phyloP scores from a whole-genome alignment of 2,329 filamentous ascomycete species.

The Elsinoe necatrix region DNA sequence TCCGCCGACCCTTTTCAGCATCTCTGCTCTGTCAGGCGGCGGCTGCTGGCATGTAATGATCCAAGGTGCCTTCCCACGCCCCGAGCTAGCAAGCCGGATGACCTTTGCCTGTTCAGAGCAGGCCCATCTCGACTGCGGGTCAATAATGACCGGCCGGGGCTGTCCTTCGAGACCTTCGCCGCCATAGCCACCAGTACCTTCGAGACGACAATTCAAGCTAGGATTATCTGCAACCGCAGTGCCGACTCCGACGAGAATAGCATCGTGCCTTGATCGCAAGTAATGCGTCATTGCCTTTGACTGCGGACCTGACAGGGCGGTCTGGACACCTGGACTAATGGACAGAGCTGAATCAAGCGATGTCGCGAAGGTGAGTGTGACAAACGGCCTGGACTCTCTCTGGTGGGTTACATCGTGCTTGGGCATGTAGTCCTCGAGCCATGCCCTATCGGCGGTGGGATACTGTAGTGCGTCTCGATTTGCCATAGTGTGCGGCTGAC shows the following conservation, averaged over 20 bases:
- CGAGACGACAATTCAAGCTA: constrained; percentile 70
- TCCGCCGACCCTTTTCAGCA: constrained; percentile 23
- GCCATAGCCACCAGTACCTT: constrained; percentile 50
- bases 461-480: constrained; percentile 27
- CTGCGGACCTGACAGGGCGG: constrained; percentile 68
- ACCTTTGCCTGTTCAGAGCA: constrained; percentile 52
- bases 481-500: constrained; percentile 16
- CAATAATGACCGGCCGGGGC: constrained; percentile 73
- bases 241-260: constrained; percentile 75
- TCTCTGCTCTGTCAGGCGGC: constrained; percentile 35
- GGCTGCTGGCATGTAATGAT: constrained; percentile 46
- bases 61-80: constrained; percentile 64
- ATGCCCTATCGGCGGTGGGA: constrained; percentile 36
- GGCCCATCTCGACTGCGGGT: constrained; percentile 68
- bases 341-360: constrained; percentile 79
- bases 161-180: constrained; percentile 49
- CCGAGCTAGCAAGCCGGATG: constrained; percentile 53
- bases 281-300: constrained; percentile 93
- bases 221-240: constrained; percentile 82
- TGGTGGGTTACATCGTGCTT: not conserved
- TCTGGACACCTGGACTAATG: constrained; percentile 69
- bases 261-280: constrained; percentile 71
- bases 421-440: constrained; percentile 44
- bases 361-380: constrained; percentile 83
- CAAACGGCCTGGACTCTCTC: constrained; percentile 37